Evolutionary conservation across 1,284 basidiomycete genomes (phyloP), one percentile per base, ranked within the genome.

Genomic region (Phaffia rhodozyma): DNA sequence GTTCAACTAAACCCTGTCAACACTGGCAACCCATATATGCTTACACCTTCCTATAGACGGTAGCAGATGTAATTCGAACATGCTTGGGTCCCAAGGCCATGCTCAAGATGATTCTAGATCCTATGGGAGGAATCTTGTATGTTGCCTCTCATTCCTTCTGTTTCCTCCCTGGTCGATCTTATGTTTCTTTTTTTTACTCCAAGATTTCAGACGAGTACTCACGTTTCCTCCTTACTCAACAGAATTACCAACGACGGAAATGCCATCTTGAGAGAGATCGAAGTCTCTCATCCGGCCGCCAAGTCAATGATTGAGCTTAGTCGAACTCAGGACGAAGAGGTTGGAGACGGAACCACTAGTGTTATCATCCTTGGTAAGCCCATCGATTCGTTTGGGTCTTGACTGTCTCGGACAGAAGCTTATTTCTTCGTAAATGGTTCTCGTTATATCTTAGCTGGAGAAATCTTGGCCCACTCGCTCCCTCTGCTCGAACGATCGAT

Each of bases 21-120:
- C 13, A 43, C 13, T 5, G 16, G 5, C 38, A 43, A 51, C 21
- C 7, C 38, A 16, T 43, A 16, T 43, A 2, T 11, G 2, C 5
- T 43, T 16, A 43, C n/a, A n/a, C 21, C 21, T 23, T 57, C 67
- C 3, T 55, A 21, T 66, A 93, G 89, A 97, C 92, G 21, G 94
- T 98, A 2, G 90, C 94, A 69, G 94, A 97, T 81, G 92, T 98
- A n/a, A 97, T 98, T 71, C 79, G 93, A 68, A 97, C 93, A 70
- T 98, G 94, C 83, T 78, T 97, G 43, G 94, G 96, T 6, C 94
- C 94, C 4, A 94, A 96, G 74, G 86, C 93, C 53, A 98, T 97
- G 94, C 81, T 97, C 67, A 98, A 98, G 82, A 98, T 98, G 94
- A 97, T 97, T 71, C 78, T 97, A 57, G 92, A 97, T 79, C 91